Conservation (phyloP, 75 land plant species). For the Selaginella moellendorffii region DNA sequence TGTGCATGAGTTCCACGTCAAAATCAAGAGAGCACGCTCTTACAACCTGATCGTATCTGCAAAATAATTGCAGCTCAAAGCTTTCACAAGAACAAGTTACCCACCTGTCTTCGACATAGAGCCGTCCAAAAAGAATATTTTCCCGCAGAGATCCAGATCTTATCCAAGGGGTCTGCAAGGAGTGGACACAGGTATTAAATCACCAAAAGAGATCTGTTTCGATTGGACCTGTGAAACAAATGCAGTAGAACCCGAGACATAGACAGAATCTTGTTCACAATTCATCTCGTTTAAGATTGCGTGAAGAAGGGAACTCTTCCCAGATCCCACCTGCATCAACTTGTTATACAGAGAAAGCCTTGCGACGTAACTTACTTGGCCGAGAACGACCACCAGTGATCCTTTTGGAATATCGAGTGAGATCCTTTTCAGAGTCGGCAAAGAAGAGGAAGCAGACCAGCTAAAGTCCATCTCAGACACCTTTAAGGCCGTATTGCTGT, state of each 20-base stretch:
- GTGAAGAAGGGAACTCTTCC: conserved; percentile 69
- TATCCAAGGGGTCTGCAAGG: background rate
- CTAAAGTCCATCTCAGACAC: too few species aligned
- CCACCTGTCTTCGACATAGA: background rate
- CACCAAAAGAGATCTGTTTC: background rate
- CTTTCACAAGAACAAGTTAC: background rate
- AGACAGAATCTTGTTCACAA: conserved; percentile 17
- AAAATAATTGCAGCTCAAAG: background rate
- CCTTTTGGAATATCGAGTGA: conserved; percentile 44
- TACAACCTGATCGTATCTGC: background rate
- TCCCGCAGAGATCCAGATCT: too few species aligned
- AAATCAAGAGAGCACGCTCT: conserved; percentile 70
- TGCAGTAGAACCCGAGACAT: conserved; percentile 18
- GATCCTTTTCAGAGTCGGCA: conserved; percentile 32
- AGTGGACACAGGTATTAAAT: background rate
- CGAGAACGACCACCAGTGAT: conserved; percentile 41
- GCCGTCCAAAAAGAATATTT: background rate
- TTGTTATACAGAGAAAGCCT: background rate
- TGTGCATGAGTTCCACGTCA: conserved; percentile 60
- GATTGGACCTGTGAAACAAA: conserved; percentile 68
- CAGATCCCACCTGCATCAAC: conserved; percentile 48
- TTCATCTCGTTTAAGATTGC: conserved; percentile 65
- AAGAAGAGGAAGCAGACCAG: too few species aligned
- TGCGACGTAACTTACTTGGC: conserved; percentile 14
- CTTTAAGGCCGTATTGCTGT: too few species aligned